These are phyloP conservation scores for Jacaranda copaia DNA, from an alignment of 257 asterid genomes.

Conservation along the genomic window DNA sequence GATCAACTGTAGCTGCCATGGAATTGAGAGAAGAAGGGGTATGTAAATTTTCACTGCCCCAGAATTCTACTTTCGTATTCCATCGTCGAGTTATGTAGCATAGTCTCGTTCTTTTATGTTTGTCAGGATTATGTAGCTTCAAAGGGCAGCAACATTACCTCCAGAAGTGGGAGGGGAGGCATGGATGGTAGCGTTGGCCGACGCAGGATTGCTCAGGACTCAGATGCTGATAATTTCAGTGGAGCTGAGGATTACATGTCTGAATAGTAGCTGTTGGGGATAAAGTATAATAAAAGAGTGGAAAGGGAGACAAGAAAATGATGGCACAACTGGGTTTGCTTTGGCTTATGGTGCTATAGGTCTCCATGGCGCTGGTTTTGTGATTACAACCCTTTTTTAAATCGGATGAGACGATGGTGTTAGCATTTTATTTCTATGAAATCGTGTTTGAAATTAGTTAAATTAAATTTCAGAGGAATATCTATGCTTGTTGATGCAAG, in stretches of 20 bases:
- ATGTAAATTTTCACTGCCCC: constrained; percentile 21
- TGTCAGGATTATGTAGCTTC: constrained; percentile 62
- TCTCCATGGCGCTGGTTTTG: too few relatives aligned
- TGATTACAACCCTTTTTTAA: too few relatives aligned
- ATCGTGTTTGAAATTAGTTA: too few relatives aligned
- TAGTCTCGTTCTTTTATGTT: constrained; percentile 20
- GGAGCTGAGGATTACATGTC: constrained; percentile 78
- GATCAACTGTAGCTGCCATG: constrained; percentile 60
- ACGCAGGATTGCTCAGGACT: constrained; percentile 47
- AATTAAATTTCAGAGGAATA: too few relatives aligned
- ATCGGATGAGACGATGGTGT: too few relatives aligned
- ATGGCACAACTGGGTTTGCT: too few relatives aligned
- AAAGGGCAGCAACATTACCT: constrained; percentile 45
- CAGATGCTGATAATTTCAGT: constrained; percentile 68
- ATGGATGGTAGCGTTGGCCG: constrained; percentile 49
- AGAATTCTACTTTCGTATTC: not conserved
- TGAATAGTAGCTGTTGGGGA: constrained; percentile 50
- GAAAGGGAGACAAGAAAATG: too few relatives aligned
- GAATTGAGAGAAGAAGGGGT: constrained; percentile 75
- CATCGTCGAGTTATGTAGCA: not conserved
- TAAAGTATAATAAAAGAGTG: not conserved
- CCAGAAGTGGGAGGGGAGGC: constrained; percentile 55
- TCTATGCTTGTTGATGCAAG: too few relatives aligned
- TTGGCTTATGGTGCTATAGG: too few relatives aligned
- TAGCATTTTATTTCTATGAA: too few relatives aligned